Base-by-base conservation (phyloP, 345 rosid genomes). In the Lepidium africanum region DNA sequence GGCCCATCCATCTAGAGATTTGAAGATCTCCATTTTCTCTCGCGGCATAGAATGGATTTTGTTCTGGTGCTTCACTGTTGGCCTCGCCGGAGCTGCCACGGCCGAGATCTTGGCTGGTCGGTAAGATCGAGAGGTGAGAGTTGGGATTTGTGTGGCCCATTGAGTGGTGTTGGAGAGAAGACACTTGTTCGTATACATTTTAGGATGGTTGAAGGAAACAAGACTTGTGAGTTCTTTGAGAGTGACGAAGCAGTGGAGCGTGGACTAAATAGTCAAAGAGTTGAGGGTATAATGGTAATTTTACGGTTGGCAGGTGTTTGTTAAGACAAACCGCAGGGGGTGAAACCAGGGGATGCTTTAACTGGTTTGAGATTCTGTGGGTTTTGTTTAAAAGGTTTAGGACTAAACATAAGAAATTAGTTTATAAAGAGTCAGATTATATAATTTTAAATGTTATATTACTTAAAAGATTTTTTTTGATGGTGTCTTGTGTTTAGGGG, bases 1-100 rank as follows among this genome's bases (percentile, higher is more conserved):
- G 5, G 92, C 89, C 96, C 92, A 89, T 32, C 30, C 72, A 25
- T 87, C 91, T 1, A 89, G 76, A 3, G 96, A 89, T 59, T 59
- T 84, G 84, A 89, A 85, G 3, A 87, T 60, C 69, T 86, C 89
- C 9, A 72, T 53, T 51, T 81, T 87, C 66, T 89, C 90, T 0
- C 81, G 78, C 3, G 96, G 87, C 88, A 86, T 75, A 0, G 92
- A 80, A 68, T 84, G 90, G 16, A 78, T 81, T 49, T 63, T 84
- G 14, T 55, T 45, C 11, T 67, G 81, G 60, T 53, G 77, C 27
- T 67, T 81, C 3, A 67, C 56, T 5, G 58, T 68, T 10, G 61
- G 71, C 1, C 64, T 54, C 10, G 69, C 59, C 1, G 80, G 43
- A 2, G 83, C 77, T 1, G 82, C 83, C 40, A 75, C 82, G 5